A percentile compares a stretch with the other conserved stretches of the same genome.
Evolutionary conservation across 129 eudicot genomes (phyloP).

Genomic region (Cynara cardunculus): DNA sequence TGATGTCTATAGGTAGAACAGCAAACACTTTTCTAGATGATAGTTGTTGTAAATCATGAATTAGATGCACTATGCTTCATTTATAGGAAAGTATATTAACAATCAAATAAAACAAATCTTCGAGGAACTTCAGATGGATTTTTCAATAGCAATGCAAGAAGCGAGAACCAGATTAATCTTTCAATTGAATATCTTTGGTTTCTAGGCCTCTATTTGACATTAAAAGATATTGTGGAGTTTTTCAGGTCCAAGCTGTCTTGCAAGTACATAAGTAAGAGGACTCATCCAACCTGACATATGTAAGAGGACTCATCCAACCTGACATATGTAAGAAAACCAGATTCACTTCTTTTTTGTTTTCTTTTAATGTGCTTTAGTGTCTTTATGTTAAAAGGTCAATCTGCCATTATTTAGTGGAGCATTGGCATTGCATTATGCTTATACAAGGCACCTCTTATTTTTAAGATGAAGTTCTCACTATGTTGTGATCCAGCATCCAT

Average conservation of each 20-base stretch:
- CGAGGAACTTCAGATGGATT: neutral
- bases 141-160: neutral
- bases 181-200: neutral
- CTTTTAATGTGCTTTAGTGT: neutral
- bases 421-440: neutral
- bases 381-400: neutral
- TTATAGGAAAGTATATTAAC: neutral
- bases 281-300: neutral
- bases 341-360: neutral
- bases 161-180: neutral
- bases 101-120: neutral
- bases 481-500: slow-evolving; percentile 47
- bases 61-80: neutral
- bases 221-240: neutral
- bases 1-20: neutral
- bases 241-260: neutral
- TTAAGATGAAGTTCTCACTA: slow-evolving; percentile 17
- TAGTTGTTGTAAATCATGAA: neutral
- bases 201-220: neutral
- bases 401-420: neutral
- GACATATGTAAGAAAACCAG: neutral
- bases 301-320: neutral
- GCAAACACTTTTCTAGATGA: neutral
- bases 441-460: neutral
- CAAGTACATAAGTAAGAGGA: neutral